Evolutionary conservation across 2,329 filamentous ascomycete species (phyloP), one percentile per base, ranked within the genome.

Genomic region (Exophiala spinifera): DNA sequence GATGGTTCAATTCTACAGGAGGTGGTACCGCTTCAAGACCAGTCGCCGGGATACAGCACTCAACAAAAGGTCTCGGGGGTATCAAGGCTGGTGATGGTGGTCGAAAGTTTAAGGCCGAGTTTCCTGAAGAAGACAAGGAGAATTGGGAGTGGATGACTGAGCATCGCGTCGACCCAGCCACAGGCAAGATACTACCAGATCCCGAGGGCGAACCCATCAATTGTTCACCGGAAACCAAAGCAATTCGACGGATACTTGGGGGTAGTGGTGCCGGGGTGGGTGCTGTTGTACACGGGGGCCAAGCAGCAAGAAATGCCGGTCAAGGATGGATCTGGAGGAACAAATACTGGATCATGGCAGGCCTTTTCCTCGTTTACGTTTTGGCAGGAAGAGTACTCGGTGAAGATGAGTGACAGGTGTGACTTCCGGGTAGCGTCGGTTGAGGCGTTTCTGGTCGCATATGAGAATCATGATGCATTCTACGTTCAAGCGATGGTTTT

Each of bases 1-100:
- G 89, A 51, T 99, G 94, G 94, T 97, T 91, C 91, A 99, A 99
- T 74, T 89, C 86, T 31, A 97, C 92, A 0, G 91, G 92, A 37
- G 91, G 90, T 49, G 92, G 92, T 6, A 88, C 87, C 2, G 82
- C 86, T 57, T 68, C 73, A 28, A 73, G 72, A 45, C 71, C 73
- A 2, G 71, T 77, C 2, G 68, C 74, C 1, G 76, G 77, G 3
- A 70, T 79, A 14, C 84, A 80, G 58, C 70, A 75, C 19, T 79
- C 74, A 43, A 69, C 78, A 52, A 89, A 86, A 69, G 89, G 89
- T 8, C 89, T 95, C 59, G 85, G 83, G 25, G 82, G 82, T 42
- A 81, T 96, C 66, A 95, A 91, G 72, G 88, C 88, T 2, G 94
- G 94, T 19, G 94, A 99, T 67, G 91, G 91, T 11, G 94, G 94